Conservation (phyloP, 805 yeast genomes). For the Clavispora fructus region DNA sequence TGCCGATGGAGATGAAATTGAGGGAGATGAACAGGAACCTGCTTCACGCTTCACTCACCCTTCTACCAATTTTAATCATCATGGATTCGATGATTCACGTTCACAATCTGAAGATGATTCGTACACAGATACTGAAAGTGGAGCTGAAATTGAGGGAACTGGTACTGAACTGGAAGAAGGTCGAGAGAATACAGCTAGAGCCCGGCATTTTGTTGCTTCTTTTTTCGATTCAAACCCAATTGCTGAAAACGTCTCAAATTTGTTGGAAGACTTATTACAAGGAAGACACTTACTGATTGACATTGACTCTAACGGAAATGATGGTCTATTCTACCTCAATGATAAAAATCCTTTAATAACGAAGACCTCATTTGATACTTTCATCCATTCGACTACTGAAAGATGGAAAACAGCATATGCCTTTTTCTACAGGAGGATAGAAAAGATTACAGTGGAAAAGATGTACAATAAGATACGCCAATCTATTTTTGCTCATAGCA, state of each 20-base stretch:
- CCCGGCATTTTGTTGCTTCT: slow-evolving; percentile 20
- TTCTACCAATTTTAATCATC: neutral
- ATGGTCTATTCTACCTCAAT: slow-evolving; percentile 9
- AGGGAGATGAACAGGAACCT: slow-evolving; percentile 11
- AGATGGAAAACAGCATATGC: slow-evolving; percentile 63
- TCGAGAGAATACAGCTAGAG: slow-evolving; percentile 18
- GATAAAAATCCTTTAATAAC: slow-evolving; percentile 3
- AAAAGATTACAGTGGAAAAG: slow-evolving; percentile 1
- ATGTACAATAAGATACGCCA: neutral
- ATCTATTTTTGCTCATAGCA: slow-evolving; percentile 30
- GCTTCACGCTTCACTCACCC: neutral
- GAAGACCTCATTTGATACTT: slow-evolving; percentile 11
- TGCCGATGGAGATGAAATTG: slow-evolving; percentile 19
- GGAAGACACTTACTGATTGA: slow-evolving; percentile 17
- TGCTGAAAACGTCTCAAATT: slow-evolving; percentile 13
- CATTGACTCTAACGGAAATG: slow-evolving; percentile 1
- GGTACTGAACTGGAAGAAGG: slow-evolving; percentile 20
- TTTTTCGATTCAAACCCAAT: slow-evolving; percentile 24
- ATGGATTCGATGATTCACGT: neutral
- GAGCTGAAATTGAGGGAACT: slow-evolving; percentile 5
- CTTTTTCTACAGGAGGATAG: slow-evolving; percentile 1
- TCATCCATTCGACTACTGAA: slow-evolving; percentile 47
- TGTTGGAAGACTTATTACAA: slow-evolving; percentile 12
- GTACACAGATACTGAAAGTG: slow-evolving; percentile 3
- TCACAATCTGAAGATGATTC: neutral